A percentile compares a stretch with the other conserved stretches of the same genome.
Conservation (phyloP, 1,284 basidiomycete genomes). For the Coniferiporia weirii region DNA sequence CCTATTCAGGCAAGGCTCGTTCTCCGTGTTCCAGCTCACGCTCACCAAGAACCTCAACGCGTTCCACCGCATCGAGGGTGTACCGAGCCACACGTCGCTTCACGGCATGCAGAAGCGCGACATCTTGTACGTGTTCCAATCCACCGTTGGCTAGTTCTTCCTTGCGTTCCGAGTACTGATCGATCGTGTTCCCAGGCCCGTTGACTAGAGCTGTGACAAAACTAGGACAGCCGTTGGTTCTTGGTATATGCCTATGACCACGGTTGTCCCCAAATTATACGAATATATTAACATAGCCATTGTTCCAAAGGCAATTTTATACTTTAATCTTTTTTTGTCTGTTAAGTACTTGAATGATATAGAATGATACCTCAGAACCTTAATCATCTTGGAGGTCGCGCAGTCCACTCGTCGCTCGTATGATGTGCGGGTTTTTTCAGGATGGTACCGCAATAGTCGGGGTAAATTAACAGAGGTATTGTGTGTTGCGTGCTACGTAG, state of each 20-base stretch:
- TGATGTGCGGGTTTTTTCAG: no score
- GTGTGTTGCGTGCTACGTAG: neutral
- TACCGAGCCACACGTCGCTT: slow-evolving; percentile 71
- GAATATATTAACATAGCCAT: no score
- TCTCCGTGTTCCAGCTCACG: slow-evolving; percentile 93
- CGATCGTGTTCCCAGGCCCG: neutral
- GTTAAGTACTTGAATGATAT: no score
- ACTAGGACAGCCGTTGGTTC: neutral
- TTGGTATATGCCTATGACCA: no score
- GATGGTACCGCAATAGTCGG: no score
- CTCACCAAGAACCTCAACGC: slow-evolving; percentile 97
- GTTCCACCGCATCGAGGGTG: slow-evolving; percentile 81
- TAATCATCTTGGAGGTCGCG: no score
- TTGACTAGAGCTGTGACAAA: neutral
- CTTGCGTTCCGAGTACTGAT: neutral
- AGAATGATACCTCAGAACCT: no score
- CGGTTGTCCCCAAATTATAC: no score
- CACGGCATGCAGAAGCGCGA: slow-evolving; percentile 30
- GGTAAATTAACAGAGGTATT: neutral
- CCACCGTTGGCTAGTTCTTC: neutral
- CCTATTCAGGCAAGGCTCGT: slow-evolving; percentile 68
- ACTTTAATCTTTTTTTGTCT: no score
- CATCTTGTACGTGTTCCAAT: slow-evolving; percentile 8
- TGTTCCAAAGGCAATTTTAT: no score
- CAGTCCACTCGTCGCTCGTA: no score